Evolutionary conservation across 441 rosid species (phyloP), one percentile per base, ranked within the genome.

Genomic region (Dalechampia spathulata): DNA sequence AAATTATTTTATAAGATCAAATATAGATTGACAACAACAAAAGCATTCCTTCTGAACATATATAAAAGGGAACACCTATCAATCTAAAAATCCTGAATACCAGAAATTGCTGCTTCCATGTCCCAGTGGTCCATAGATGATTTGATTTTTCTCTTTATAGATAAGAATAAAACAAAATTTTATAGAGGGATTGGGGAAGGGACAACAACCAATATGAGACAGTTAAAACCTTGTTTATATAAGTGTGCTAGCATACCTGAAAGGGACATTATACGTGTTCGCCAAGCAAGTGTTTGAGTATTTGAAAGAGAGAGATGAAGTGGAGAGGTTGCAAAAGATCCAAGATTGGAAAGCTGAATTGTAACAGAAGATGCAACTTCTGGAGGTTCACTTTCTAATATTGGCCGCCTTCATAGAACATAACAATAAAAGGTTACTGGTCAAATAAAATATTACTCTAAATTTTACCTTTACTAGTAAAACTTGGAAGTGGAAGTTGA

Each of bases 221-320:
- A 28, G 27, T 26, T 26, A 51, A 21, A 50, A n/a, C 48, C n/a
- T 8, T 26, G 48, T 42, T 39, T 20, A 46, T 37, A 37, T 1
- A 16, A 32, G n/a, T n/a, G n/a, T 36, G 50, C 58, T 64, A 60
- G 63, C 72, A 60, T 77, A 92, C 99, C 99, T 72, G 79, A 77
- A 61, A 65, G 73, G 58, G 96, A 88, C 70, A 69, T 66, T 78
- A 89, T 85, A 19, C 85, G 83, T 28, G 97, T 89, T 80, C 95
- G 80, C 94, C 96, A 89, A 69, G 92, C 88, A 67, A 85, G 60
- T 66, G 78, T 60, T 72, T 62, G 84, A 69, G 77, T 72, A 82
- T 78, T 82, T 65, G 75, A 54, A 63, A 78, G 74, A 49, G 94
- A 78, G 55, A 86, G 60, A 46, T 75, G 64, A 52, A 92, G 66